Conservation (phyloP, 148 eudicot species). For the Chenopodium album region DNA sequence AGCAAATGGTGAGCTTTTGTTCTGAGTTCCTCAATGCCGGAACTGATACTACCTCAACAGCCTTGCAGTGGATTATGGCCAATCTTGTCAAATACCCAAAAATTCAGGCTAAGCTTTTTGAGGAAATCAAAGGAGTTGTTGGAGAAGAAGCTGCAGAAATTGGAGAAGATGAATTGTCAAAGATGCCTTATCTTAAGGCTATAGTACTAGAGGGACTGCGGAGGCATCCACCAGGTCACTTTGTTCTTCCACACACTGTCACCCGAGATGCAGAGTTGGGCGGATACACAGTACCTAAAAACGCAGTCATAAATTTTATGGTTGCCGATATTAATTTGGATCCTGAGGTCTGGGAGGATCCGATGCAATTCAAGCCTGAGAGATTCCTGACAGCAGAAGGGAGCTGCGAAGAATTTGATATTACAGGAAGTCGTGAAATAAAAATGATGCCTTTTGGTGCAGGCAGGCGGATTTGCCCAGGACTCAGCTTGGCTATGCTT, state of each 20-base stretch:
- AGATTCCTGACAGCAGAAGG: slow-evolving; percentile 42
- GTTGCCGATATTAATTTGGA: slow-evolving; percentile 68
- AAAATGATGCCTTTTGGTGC: slow-evolving; percentile 85
- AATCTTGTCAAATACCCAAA: slow-evolving; percentile 55
- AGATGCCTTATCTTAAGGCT: slow-evolving; percentile 58
- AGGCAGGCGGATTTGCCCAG: slow-evolving; percentile 73
- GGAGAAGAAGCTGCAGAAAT: slow-evolving; percentile 30
- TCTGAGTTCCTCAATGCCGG: slow-evolving; percentile 63
- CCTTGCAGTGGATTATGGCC: slow-evolving; percentile 79
- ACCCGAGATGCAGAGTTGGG: slow-evolving; percentile 48
- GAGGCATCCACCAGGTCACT: slow-evolving; percentile 75
- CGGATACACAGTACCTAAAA: slow-evolving; percentile 51
- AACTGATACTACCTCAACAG: slow-evolving; percentile 70
- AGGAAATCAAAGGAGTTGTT: slow-evolving; percentile 43
- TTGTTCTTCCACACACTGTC: slow-evolving; percentile 58
- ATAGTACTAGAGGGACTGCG: slow-evolving; percentile 63
- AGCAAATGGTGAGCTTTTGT: slow-evolving; percentile 41
- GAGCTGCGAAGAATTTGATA: slow-evolving; percentile 33
- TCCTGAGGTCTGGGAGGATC: slow-evolving; percentile 62
- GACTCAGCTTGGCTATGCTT: slow-evolving; percentile 46
- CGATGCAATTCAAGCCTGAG: slow-evolving; percentile 64
- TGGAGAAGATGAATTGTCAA: slow-evolving; percentile 52
- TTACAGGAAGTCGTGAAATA: slow-evolving; percentile 59
- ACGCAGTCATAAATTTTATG: slow-evolving; percentile 48
- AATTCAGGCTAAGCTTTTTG: slow-evolving; percentile 49